phyloP scores from a whole-genome alignment of 768 basidiomycete species.

The Favolaschia claudopus region DNA sequence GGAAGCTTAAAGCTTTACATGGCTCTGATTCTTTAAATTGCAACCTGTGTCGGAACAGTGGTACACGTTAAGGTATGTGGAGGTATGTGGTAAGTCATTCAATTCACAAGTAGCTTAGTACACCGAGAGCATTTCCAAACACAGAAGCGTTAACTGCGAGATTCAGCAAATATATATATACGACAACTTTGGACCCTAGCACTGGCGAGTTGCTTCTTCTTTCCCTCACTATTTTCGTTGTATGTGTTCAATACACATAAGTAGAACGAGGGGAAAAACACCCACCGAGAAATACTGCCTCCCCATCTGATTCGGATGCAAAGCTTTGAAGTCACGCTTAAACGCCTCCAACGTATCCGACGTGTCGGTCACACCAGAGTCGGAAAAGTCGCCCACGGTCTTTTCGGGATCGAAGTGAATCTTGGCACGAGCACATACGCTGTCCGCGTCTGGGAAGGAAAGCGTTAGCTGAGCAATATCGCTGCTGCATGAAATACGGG shows the following conservation, averaged over 20 bases:
- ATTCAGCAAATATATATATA: not conserved
- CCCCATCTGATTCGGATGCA: constrained; percentile 44
- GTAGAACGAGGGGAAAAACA: not conserved
- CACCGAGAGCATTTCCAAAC: no score
- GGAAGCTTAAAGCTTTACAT: no score
- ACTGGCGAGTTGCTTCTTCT: no score
- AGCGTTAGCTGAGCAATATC: not conserved
- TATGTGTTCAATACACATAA: no score
- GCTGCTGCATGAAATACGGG: not conserved
- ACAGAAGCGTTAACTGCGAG: no score
- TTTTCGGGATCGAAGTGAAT: constrained; percentile 65
- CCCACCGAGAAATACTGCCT: constrained; percentile 49
- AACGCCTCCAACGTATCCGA: constrained; percentile 53
- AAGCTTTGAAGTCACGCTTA: constrained; percentile 57
- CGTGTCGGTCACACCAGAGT: constrained; percentile 38
- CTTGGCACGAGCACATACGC: constrained; percentile 71
- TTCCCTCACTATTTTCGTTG: no score
- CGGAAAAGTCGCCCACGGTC: constrained; percentile 50
- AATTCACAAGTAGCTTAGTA: no score
- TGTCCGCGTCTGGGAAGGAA: constrained; percentile 70
- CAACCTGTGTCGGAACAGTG: no score
- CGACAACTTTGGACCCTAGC: no score
- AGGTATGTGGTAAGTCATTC: no score
- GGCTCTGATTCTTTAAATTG: no score
- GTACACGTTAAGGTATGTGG: no score